Evolutionary conservation across 2,329 filamentous ascomycete species (phyloP).

Genomic region (Basipetospora chlamydospora): DNA sequence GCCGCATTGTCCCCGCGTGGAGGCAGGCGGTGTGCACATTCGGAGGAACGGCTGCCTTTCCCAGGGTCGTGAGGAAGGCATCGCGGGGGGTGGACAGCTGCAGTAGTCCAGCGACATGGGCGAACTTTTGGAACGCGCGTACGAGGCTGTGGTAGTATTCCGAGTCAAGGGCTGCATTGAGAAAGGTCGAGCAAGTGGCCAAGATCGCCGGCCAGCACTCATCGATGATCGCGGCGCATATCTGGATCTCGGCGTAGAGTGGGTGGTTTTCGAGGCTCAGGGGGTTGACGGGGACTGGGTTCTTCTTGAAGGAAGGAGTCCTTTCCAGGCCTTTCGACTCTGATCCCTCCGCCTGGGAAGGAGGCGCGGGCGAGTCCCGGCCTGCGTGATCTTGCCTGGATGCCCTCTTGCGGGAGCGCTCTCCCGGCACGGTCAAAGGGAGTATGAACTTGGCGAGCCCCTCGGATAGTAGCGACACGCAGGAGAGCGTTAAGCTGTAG

Average conservation of each 20-base stretch:
- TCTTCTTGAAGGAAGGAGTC: conserved; percentile 55
- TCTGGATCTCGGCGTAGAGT: conserved; percentile 54
- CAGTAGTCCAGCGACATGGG: conserved; percentile 83
- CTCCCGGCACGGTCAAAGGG: conserved; percentile 72
- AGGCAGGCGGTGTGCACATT: conserved; percentile 53
- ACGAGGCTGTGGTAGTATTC: conserved; percentile 91
- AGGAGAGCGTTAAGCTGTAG: conserved; percentile 77
- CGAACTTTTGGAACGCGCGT: conserved; percentile 84
- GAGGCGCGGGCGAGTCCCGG: conserved; percentile 26
- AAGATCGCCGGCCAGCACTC: conserved; percentile 92
- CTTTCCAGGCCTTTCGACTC: conserved; percentile 17
- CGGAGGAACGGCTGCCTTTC: conserved; percentile 81
- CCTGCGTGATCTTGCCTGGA: conserved; percentile 28
- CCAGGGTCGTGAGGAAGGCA: conserved; percentile 85
- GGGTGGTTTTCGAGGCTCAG: conserved; percentile 60
- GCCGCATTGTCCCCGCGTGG: conserved; percentile 30
- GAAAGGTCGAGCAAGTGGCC: conserved; percentile 86
- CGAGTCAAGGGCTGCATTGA: conserved; percentile 81
- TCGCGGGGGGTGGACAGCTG: conserved; percentile 76
- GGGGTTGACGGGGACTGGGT: conserved; percentile 73
- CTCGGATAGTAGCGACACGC: conserved; percentile 81
- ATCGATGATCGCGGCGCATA: conserved; percentile 71
- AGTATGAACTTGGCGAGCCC: conserved; percentile 86
- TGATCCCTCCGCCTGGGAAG: conserved; percentile 11
- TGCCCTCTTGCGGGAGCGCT: conserved; percentile 39